A percentile compares a stretch with the other conserved stretches of the same genome.
Conservation (phyloP, 148 eudicot genomes). For the Polygonum aviculare region DNA sequence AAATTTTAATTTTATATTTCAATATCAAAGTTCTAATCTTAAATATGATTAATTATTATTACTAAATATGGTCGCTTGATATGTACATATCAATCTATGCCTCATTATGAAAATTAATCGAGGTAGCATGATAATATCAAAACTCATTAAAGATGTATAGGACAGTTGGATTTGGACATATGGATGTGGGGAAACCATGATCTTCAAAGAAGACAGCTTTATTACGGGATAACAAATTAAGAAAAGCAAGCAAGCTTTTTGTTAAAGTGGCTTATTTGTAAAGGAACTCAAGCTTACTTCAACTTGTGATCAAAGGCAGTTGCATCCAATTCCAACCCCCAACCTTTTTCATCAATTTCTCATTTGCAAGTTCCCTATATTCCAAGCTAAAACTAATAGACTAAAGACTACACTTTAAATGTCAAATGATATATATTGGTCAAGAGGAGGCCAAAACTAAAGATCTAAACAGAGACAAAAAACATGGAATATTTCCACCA, state of each 20-base stretch:
- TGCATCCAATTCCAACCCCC: slow-evolving; percentile 10
- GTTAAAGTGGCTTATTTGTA: not conserved
- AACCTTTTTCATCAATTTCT: not conserved
- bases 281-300: slow-evolving; percentile 15
- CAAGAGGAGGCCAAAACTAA: not conserved
- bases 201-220: not conserved
- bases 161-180: not conserved
- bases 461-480: not conserved
- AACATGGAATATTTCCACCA: not conserved
- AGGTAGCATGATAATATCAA: not conserved
- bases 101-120: no score
- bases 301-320: slow-evolving; percentile 4
- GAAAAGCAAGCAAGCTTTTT: not conserved
- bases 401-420: not conserved
- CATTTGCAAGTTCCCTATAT: not conserved
- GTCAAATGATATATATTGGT: not conserved
- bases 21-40: no score
- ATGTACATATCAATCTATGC: no score
- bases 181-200: not conserved
- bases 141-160: not conserved
- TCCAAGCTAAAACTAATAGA: not conserved
- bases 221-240: not conserved
- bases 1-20: no score
- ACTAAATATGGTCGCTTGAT: no score
- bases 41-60: no score